Conservation (phyloP, 2,329 filamentous ascomycete genomes). For the Colletotrichum magnum region DNA sequence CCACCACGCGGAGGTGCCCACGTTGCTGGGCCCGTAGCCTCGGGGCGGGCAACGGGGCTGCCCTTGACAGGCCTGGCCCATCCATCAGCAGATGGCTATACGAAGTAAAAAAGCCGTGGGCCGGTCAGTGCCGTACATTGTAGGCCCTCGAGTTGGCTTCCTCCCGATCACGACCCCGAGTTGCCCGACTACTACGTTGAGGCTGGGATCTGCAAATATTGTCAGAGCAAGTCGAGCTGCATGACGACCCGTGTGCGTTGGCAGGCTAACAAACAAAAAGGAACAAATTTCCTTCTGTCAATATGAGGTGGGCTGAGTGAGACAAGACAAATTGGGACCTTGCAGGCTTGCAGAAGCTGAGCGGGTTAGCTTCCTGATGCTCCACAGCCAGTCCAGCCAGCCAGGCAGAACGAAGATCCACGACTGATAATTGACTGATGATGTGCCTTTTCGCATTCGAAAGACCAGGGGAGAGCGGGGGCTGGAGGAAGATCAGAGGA, state of each 20-base stretch:
- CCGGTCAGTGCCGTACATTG: conserved; percentile 9
- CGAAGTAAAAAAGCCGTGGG: conserved; percentile 1
- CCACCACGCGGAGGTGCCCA: conserved; percentile 4
- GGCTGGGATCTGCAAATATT: conserved; percentile 27
- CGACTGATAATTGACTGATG: conserved; percentile 33
- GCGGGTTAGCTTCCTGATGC: conserved; percentile 8
- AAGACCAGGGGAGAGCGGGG: conserved; percentile 6
- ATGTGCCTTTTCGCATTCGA: conserved; percentile 19
- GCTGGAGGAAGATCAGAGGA: conserved; percentile 22
- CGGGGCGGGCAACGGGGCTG: conserved; percentile 1
- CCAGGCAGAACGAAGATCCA: conserved; percentile 17
- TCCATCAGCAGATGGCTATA: conserved; percentile 18
- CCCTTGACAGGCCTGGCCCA: conserved; percentile 1
- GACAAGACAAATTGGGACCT: conserved; percentile 26
- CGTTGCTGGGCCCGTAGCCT: conserved; percentile 19
- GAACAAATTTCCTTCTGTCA: conserved; percentile 14
- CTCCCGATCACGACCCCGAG: conserved; percentile 17
- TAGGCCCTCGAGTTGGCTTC: conserved; percentile 1
- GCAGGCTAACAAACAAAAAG: conserved; percentile 31
- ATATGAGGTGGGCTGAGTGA: conserved; percentile 36
- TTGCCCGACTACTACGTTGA: conserved; percentile 14
- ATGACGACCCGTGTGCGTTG: conserved; percentile 28
- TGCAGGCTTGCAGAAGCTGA: conserved; percentile 37
- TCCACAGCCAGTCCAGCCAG: conserved; percentile 16
- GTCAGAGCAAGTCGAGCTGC: conserved; percentile 24